Conservation (phyloP, 345 rosid species). For the Aethionema arabicum region DNA sequence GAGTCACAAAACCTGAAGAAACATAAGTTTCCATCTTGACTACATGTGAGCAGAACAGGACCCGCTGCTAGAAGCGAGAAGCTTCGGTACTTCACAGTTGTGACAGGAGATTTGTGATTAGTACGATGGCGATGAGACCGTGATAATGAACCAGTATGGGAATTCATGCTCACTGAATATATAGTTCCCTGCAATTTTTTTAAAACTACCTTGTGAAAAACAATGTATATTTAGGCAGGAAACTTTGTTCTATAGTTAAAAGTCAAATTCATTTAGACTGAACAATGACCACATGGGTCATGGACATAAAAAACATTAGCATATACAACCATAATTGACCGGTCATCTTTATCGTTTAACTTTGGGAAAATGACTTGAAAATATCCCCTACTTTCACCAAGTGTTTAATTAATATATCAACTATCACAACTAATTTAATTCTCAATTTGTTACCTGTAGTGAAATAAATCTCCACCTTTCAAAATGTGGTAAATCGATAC, state of each 20-base stretch:
- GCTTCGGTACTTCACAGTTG: slow-evolving; percentile 88
- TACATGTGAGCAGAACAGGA: slow-evolving; percentile 87
- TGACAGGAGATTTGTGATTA: slow-evolving; percentile 69
- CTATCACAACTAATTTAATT: no score
- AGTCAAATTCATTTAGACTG: slow-evolving; percentile 2
- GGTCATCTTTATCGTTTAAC: background rate
- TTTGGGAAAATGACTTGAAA: background rate
- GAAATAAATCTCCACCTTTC: no score
- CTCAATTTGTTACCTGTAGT: no score
- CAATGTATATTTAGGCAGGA: background rate
- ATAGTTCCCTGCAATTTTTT: slow-evolving; percentile 63
- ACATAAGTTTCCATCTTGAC: slow-evolving; percentile 82
- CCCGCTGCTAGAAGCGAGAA: slow-evolving; percentile 87
- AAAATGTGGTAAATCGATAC: no score
- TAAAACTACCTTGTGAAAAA: background rate
- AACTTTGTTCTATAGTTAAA: background rate
- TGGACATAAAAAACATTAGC: no score
- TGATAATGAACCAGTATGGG: slow-evolving; percentile 72
- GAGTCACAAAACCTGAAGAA: slow-evolving; percentile 70
- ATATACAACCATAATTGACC: slow-evolving; percentile 9
- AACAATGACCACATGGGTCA: slow-evolving; percentile 2
- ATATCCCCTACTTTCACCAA: no score
- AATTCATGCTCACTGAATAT: slow-evolving; percentile 76
- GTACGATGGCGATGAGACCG: slow-evolving; percentile 75
- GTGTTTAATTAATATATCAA: no score